A percentile compares a stretch with the other conserved stretches of the same genome.
phyloP scores from a whole-genome alignment of 495 filamentous ascomycete genomes.

The Penicillium verhagenii region DNA sequence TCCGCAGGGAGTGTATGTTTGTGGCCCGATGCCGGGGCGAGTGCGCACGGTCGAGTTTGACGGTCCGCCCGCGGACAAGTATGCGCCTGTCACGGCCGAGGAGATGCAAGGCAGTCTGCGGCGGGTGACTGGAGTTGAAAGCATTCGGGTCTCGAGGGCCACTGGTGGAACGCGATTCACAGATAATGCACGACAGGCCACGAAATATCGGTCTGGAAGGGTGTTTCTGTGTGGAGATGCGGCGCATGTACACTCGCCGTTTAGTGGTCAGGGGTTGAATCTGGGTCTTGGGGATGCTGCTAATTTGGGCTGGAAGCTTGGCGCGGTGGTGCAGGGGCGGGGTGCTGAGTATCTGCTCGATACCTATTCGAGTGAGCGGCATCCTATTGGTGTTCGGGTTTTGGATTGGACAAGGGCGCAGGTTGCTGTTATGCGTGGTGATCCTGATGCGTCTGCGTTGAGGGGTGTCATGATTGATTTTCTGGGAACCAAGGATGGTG shows the following conservation, averaged over 20 bases:
- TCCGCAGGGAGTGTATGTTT: constrained; percentile 17
- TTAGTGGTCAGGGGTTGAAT: constrained; percentile 51
- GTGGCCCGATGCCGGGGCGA: not conserved
- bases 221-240: constrained; percentile 51
- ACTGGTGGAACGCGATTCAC: constrained; percentile 26
- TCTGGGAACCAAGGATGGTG: constrained; percentile 28
- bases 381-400: constrained; percentile 26
- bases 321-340: constrained; percentile 28
- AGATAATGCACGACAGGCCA: constrained; percentile 29
- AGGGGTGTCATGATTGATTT: constrained; percentile 21
- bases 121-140: constrained; percentile 20
- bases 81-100: constrained; percentile 20
- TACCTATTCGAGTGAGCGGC: constrained; percentile 27
- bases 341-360: constrained; percentile 31
- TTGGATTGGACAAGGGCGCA: constrained; percentile 32
- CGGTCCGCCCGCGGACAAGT: constrained; percentile 22
- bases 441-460: constrained; percentile 14
- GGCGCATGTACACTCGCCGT: constrained; percentile 46
- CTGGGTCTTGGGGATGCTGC: constrained; percentile 49
- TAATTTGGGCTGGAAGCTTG: constrained; percentile 51
- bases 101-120: constrained; percentile 27
- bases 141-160: constrained; percentile 23
- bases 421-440: constrained; percentile 21
- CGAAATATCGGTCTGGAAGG: constrained; percentile 24
- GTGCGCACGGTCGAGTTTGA: constrained; percentile 30